Evolutionary conservation across 2,329 filamentous ascomycete genomes (phyloP), one percentile per base, ranked within the genome.

Genomic region (Teratosphaeriaceae sp.): DNA sequence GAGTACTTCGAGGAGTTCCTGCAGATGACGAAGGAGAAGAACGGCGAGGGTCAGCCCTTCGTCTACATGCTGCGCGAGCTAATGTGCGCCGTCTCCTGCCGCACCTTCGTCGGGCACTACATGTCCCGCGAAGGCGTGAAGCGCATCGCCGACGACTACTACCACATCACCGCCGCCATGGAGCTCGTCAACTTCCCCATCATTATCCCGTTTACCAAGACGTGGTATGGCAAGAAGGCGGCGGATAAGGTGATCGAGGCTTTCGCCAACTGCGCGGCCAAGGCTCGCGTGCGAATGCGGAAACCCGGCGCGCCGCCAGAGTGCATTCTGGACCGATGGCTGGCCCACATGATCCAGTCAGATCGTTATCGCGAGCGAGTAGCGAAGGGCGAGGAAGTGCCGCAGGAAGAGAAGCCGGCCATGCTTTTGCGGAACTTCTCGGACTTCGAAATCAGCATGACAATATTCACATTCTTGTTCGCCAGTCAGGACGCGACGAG

Each of bases 131-230:
- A 88, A 63, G 80, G 85, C 38, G 82, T 97, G 59, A 90, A 94
- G 77, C 89, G 86, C 73, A 92, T 97, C 52, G 85, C 90, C 48
- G 85, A 95, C 66, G 89, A 97, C 69, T 98, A 95, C 72, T 97
- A 94, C 69, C 79, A 90, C 52, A 94, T 97, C 63, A 97, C 92
- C 12, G 90, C 85, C 45, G 92, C 92, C 18, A 79, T 97, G 54
- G 92, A 98, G 68, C 78, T 97, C 36, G 92, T 98, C 74, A 97
- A 97, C 74, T 95, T 97, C 73, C 90, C 92, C 46, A 85, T 97
- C 68, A 96, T 97, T 63, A 69, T 97, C 30, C 90, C 90, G 29
- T 97, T 79, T 74, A 96, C 89, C 63, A 90, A 88, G 73, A 88
- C 88, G 4, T 97, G 88, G 88, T 94, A 94, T 61, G 92, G 90